These are phyloP conservation scores for Metschnikowia shivogae DNA, from an alignment of 805 yeast genomes.

Conservation along the genomic window DNA sequence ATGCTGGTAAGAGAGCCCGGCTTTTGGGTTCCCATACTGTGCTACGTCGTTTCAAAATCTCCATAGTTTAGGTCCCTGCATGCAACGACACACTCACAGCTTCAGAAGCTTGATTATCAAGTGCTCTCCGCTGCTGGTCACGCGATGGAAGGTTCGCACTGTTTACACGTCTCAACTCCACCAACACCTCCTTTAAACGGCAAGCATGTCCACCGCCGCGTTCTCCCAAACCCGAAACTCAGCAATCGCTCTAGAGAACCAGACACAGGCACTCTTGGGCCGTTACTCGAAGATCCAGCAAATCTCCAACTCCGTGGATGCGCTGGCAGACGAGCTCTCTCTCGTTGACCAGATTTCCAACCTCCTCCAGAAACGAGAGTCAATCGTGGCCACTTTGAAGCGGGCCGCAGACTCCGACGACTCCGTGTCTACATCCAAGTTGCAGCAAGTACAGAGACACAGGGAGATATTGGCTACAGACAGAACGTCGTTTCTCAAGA, in stretches of 20 bases:
- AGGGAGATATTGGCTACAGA: conserved; percentile 72
- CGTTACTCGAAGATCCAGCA: conserved; percentile 33
- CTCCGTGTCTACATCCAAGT: conserved; percentile 62
- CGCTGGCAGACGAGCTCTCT: conserved; percentile 22
- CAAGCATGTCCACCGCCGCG: conserved; percentile 25
- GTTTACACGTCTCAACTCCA: conserved; percentile 1
- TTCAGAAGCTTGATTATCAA: neutral
- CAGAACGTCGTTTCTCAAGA: conserved; percentile 54
- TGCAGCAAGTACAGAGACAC: conserved; percentile 80
- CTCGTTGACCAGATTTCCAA: conserved; percentile 24
- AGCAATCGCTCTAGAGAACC: conserved; percentile 65
- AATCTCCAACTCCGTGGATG: conserved; percentile 17
- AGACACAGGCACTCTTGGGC: conserved; percentile 54
- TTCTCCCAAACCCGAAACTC: conserved; percentile 68
- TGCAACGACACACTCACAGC: too few relatives aligned
- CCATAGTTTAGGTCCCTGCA: too few relatives aligned
- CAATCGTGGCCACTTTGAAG: conserved; percentile 46
- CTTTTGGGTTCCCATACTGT: too few relatives aligned
- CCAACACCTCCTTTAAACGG: neutral
- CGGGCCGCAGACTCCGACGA: conserved; percentile 50
- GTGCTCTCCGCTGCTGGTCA: too few relatives aligned
- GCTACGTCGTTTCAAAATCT: too few relatives aligned
- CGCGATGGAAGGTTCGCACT: neutral
- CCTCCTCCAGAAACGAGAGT: conserved; percentile 43
- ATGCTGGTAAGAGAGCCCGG: too few relatives aligned